Base-by-base conservation (phyloP, 2,329 filamentous ascomycete genomes). In the Pseudofabraea citricarpa region DNA sequence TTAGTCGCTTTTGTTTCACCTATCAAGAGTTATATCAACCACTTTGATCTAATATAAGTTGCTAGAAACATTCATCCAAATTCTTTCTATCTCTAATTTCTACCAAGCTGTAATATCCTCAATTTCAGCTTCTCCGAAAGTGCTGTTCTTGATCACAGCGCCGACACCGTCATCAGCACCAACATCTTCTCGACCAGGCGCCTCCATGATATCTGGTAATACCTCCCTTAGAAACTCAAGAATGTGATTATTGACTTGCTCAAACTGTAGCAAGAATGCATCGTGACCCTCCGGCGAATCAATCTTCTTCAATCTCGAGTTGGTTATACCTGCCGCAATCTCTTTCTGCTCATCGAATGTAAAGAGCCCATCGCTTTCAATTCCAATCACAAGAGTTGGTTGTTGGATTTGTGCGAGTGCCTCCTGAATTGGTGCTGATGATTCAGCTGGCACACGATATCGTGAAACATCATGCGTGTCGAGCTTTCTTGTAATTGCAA, bases 331-430 rank as follows among this genome's bases (percentile, higher is more conserved):
- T 26, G 82, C 78, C 0, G 91, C 93, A 41, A 98, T 71, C 67
- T 97, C 90, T 64, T 96, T 75, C 68, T 98, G 93, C 69, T 98
- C 93, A 5, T 90, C 90, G 64, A 95, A 97, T 0, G 91, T 97
- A 64, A 98, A 98, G 1, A 98, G 77, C 0, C 93, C 93, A 57
- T 98, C 93, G 41, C 85, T 91, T 65, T 97, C 88, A 46, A 98
- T 98, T 3, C 93, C 93, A 1, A 98, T 75, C 1, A 98, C 88
- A 6, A 98, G 73, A 0, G 87, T 85, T 1, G 93, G 93, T 65
- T 98, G 93, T 60, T 90, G 72, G 44, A 98, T 93, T 61, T 87
- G 68, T 1, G 78, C 79, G 4, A 98, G 73, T 0, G 91, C 91
- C 46, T 88, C 81, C 20, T 78, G 75, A 23, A 95, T 81, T 1